Evolutionary conservation across 345 rosid species (phyloP), one percentile per base, ranked within the genome.

Genomic region (Salix koriyanagi): DNA sequence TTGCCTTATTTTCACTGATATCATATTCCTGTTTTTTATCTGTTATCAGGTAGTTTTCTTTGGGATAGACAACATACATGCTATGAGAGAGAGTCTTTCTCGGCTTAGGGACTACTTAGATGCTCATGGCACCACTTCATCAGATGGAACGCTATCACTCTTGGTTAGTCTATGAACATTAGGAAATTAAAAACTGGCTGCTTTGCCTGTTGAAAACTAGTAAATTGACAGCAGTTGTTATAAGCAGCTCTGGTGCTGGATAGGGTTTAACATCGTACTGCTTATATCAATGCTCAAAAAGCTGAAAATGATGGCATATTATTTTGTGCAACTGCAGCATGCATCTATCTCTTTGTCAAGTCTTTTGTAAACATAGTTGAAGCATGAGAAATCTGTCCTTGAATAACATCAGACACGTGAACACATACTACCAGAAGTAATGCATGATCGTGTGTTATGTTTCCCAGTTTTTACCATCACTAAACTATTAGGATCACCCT

Each of bases 41-140:
- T 79, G 65, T 77, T 32, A 60, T 76, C 90, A 96, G 99, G 85
- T 96, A 74, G 97, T 94, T 58, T 96, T 94, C 83, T 88, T 96
- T 88, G 99, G 99, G 77, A 96, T 96, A 81, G 99, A 96, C 88
- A 96, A 94, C 84, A 94, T 96, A 82, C 98, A 96, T 86, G 94
- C 98, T 69, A 96, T 96, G 98, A 86, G 99, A 82, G 99, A 96
- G 71, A 93, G 98, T 87, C 91, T 96, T 81, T 86, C 91, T 80
- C 92, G 99, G 85, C 92, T 96, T 84, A 85, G 98, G 84, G 98
- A 96, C 78, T 96, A 96, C 81, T 79, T 96, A 83, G 99, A 96
- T 92, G 91, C 95, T 82, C 87, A 96, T 75, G 99, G 99, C 73
- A 86, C 93, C 26, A 83, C 97, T 48, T 93, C 98, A 72, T 96